A percentile compares a stretch with the other conserved stretches of the same genome.
Evolutionary conservation across 495 filamentous ascomycete genomes (phyloP).

Genomic region (Penicillium ucsense): DNA sequence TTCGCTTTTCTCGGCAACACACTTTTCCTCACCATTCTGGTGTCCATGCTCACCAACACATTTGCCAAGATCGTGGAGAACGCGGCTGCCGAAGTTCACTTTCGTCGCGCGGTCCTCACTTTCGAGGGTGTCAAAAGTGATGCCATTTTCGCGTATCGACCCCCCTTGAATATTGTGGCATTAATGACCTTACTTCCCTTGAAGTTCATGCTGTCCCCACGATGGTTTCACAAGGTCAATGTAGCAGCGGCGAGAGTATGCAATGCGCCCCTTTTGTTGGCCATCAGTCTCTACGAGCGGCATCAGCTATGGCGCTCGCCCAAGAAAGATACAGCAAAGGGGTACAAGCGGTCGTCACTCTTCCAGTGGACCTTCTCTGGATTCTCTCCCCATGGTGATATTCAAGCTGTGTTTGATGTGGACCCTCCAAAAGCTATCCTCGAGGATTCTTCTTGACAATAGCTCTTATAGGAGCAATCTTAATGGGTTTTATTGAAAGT

Average conservation of each 20-base stretch:
- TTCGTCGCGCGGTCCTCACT: background rate
- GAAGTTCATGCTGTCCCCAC: background rate
- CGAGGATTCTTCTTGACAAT: background rate
- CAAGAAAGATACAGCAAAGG: background rate
- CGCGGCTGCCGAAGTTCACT: background rate
- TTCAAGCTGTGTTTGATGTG: background rate
- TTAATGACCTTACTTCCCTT: background rate
- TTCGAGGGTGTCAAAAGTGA: background rate
- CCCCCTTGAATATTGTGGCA: background rate
- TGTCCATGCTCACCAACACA: background rate
- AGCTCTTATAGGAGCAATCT: too few species aligned
- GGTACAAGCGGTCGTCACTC: background rate
- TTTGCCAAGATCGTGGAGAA: background rate
- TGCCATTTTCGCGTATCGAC: background rate
- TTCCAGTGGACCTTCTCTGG: background rate
- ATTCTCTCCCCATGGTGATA: background rate
- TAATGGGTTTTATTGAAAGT: too few species aligned
- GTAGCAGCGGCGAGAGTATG: background rate
- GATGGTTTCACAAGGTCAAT: background rate
- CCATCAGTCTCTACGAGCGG: background rate
- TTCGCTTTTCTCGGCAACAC: background rate
- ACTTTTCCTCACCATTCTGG: background rate
- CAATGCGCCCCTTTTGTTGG: background rate
- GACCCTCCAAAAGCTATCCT: background rate
- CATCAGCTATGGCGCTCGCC: background rate